Percentiles rank a stretch among this genome's conserved stretches.
These are phyloP conservation scores for Debaryomycetaceae sp. DNA, from an alignment of 1,139 yeast species.

Conservation along the genomic window DNA sequence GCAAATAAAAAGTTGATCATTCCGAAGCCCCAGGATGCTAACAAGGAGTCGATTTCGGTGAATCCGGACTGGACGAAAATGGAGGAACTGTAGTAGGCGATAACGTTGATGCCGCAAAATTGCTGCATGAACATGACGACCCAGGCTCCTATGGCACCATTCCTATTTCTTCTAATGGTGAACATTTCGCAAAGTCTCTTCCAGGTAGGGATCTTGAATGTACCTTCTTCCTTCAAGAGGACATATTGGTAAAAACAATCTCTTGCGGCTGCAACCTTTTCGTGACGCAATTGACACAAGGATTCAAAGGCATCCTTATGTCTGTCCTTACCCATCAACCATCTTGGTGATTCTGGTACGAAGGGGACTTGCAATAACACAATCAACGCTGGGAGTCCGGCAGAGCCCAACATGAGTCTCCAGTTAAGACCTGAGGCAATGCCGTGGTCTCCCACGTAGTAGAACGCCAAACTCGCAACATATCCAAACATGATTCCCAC, in stretches of 20 bases:
- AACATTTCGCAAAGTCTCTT: conserved; percentile 53
- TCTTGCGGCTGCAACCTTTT: conserved; percentile 63
- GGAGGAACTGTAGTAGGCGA: conserved; percentile 75
- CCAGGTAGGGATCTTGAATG: conserved; percentile 54
- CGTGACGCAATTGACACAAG: conserved; percentile 45
- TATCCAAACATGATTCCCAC: conserved; percentile 83
- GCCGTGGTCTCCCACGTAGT: conserved; percentile 30
- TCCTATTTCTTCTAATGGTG: conserved; percentile 73
- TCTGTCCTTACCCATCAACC: conserved; percentile 67
- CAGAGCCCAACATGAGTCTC: conserved; percentile 51
- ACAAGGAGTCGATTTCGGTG: conserved; percentile 55
- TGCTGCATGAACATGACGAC: conserved; percentile 89
- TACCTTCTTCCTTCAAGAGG: conserved; percentile 61
- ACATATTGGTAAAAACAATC: conserved; percentile 71
- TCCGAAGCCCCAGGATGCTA: conserved; percentile 87
- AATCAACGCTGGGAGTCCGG: conserved; percentile 16
- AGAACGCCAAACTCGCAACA: conserved; percentile 61
- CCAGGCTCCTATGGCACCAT: conserved; percentile 78
- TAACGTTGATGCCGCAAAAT: conserved; percentile 86
- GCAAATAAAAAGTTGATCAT: conserved; percentile 78
- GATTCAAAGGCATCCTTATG: conserved; percentile 57
- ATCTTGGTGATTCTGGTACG: conserved; percentile 70
- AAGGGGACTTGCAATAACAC: conserved; percentile 47
- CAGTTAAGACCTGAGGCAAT: conserved; percentile 56
- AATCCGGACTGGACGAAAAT: conserved; percentile 70